These are phyloP conservation scores for Tillandsia fasciculata DNA, from an alignment of 176 grass and related monocot genomes.

Conservation along the genomic window DNA sequence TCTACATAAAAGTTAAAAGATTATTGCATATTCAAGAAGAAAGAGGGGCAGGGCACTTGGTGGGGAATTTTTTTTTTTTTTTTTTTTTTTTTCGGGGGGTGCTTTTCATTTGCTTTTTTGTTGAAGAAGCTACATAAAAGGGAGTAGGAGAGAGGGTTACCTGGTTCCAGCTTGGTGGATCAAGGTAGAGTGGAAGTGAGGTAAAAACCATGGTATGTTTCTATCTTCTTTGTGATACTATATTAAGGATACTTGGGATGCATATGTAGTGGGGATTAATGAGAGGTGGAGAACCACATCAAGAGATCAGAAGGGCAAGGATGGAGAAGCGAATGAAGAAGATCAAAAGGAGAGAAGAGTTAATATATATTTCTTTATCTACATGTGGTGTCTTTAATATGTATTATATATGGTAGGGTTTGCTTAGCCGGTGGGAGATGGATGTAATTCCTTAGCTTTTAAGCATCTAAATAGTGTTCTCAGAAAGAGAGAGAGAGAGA, in stretches of 20 bases:
- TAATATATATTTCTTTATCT: constrained; percentile 12
- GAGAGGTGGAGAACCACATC: constrained; percentile 7
- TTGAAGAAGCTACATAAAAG: constrained; percentile 35
- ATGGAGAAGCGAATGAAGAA: constrained; percentile 21
- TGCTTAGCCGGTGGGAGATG: background rate
- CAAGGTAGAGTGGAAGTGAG: constrained; percentile 80
- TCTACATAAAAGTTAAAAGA: background rate
- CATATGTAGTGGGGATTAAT: constrained; percentile 23
- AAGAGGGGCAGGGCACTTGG: background rate
- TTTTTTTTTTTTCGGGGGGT: background rate
- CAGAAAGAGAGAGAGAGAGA: constrained; percentile 1
- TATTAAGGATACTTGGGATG: constrained; percentile 27
- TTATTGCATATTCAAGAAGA: constrained; percentile 20
- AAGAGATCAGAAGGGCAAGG: constrained; percentile 9
- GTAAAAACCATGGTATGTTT: constrained; percentile 89
- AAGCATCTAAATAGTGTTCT: constrained; percentile 18
- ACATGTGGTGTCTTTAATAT: background rate
- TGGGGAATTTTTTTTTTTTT: constrained; percentile 31
- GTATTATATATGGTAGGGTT: constrained; percentile 7
- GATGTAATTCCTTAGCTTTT: constrained; percentile 26
- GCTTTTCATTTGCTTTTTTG: constrained; percentile 47
- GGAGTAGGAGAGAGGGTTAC: constrained; percentile 22
- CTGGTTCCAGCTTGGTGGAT: constrained; percentile 96
- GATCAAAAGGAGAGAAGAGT: constrained; percentile 41
- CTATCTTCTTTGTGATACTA: constrained; percentile 43